These are phyloP conservation scores for Trichoderma harzianum DNA, from an alignment of 2,329 filamentous ascomycete species.

Conservation along the genomic window DNA sequence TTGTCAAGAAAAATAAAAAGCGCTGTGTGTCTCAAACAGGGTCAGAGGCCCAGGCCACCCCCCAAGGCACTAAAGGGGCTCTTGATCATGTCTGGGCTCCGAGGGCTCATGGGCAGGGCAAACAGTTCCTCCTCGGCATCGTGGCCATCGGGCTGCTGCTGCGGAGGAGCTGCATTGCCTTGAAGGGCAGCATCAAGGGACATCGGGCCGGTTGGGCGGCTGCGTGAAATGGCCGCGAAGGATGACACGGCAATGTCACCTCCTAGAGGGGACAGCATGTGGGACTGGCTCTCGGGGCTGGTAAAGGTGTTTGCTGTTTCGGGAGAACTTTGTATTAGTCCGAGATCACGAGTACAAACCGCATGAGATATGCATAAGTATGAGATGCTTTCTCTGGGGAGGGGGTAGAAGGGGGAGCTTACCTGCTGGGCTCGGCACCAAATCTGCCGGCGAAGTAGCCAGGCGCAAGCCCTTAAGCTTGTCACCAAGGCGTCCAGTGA, in stretches of 20 bases:
- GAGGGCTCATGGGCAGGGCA: constrained; percentile 78
- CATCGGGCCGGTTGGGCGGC: constrained; percentile 25
- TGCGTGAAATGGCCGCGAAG: constrained; percentile 31
- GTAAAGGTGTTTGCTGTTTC: constrained; percentile 36
- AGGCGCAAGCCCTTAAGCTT: constrained; percentile 77
- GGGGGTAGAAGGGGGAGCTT: constrained; percentile 20
- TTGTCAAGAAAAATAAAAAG: not conserved
- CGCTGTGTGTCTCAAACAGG: not conserved
- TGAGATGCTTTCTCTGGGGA: not conserved
- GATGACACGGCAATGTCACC: constrained; percentile 37
- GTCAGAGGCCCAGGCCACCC: constrained; percentile 20
- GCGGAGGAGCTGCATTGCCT: constrained; percentile 23
- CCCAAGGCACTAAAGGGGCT: constrained; percentile 68
- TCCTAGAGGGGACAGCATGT: constrained; percentile 31
- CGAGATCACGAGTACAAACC: not conserved
- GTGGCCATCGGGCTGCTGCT: constrained; percentile 21
- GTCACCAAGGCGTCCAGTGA: constrained; percentile 68
- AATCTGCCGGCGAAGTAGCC: constrained; percentile 66
- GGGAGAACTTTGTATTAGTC: constrained; percentile 1
- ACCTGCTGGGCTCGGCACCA: constrained; percentile 54
- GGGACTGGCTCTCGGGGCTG: constrained; percentile 32
- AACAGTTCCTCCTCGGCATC: constrained; percentile 73
- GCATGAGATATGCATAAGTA: not conserved
- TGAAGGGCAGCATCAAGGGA: constrained; percentile 35
- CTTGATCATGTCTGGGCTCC: constrained; percentile 80